A percentile compares a stretch with the other conserved stretches of the same genome.
phyloP scores from a whole-genome alignment of 106 monocot species.

The Posidonia australis region DNA sequence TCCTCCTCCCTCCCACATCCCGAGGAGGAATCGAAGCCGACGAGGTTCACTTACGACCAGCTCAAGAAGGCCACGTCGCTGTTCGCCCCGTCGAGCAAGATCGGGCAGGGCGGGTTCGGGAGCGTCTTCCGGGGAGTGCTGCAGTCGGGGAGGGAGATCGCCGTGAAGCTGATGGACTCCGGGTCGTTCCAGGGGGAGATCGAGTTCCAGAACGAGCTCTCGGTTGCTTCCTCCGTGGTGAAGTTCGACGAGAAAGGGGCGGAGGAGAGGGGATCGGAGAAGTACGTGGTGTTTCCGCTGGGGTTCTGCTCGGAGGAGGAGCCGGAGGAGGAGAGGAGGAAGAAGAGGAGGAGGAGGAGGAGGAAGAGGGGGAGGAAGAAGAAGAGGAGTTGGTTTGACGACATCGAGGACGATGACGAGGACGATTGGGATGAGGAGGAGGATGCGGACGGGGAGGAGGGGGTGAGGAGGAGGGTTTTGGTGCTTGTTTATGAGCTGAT shows the following conservation, averaged over 20 bases:
- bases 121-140: conserved; percentile 54
- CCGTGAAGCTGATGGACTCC: conserved; percentile 81
- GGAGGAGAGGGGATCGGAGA: background rate
- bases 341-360: background rate
- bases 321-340: conserved; percentile 7
- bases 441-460: conserved; percentile 8
- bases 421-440: conserved; percentile 4
- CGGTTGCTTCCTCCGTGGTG: conserved; percentile 37
- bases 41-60: conserved; percentile 42
- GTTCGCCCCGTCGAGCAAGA: conserved; percentile 33
- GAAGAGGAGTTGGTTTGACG: conserved; percentile 12
- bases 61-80: conserved; percentile 47
- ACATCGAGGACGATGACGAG: conserved; percentile 2
- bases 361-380: conserved; percentile 6
- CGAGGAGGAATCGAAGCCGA: conserved; percentile 17
- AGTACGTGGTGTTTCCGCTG: conserved; percentile 39
- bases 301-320: conserved; percentile 35
- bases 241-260: background rate
- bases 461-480: conserved; percentile 14
- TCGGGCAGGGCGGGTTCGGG: conserved; percentile 74
- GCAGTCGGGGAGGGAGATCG: conserved; percentile 33
- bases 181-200: conserved; percentile 85
- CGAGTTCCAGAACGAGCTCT: conserved; percentile 84
- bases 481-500: conserved; percentile 77
- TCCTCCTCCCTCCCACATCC: background rate